Base-by-base conservation (phyloP, 257 asterid species). In the Verbena officinalis region DNA sequence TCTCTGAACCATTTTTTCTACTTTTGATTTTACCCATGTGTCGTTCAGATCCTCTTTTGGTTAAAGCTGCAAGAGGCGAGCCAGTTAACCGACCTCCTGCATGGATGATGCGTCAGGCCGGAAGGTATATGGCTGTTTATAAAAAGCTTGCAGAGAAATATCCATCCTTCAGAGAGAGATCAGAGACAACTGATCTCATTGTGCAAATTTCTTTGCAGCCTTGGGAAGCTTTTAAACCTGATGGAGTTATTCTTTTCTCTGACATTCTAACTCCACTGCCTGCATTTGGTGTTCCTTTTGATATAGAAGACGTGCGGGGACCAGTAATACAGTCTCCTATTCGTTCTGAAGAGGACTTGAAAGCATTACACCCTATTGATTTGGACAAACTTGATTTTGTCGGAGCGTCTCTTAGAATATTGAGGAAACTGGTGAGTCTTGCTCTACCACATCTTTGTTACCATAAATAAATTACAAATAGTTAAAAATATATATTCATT, bases 51-150 rank as follows among this genome's bases (percentile, higher is more conserved):
- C 97, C 96, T 16, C 88, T 94, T 73, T 68, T 94, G 81, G 99
- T 94, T 21, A 86, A 78, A 81, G 99, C 97, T 62, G 96, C 96
- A n/a, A 83, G 96, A 84, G 85, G 96, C 62, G 93, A 88, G 15
- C 72, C 68, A 10, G 97, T 94, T 67, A 81, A 73, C 68, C 89
- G 96, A 45, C 96, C 93, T 55, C 97, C 96, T 55, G 99, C 99
- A 46, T 94, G 97, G 97, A 94, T 94, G 99, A 90, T 94, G 99
- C 97, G 90, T 68, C 97, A 90, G 85, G 97, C 96, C 42, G 97
- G 96, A 82, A 88, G 97, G 86, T 94, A 94, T 45, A 88, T 94
- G 99, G 93, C 96, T 71, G 84, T 81, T 67, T 94, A 90, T 79
- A 72, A 88, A 81, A 90, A 90, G 87, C 99, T 90, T 73, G 91